Evolutionary conservation across 2,329 filamentous ascomycete genomes (phyloP).

Genomic region (Beauveria rudraprayagi): DNA sequence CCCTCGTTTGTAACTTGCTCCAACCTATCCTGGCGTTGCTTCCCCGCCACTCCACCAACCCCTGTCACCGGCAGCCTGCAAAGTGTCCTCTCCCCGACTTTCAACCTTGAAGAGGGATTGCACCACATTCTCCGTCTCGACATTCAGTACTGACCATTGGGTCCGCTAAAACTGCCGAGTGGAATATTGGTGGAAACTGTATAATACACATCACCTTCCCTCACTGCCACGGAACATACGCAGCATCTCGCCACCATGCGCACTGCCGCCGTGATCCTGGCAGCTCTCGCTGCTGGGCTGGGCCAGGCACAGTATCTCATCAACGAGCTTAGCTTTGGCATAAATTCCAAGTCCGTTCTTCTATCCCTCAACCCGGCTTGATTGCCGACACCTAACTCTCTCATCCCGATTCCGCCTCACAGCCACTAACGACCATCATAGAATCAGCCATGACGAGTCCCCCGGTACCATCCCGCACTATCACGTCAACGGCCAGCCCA

Average conservation of each 20-base stretch:
- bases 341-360: constrained; percentile 48
- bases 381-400: neutral
- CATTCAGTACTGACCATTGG: neutral
- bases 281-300: constrained; percentile 34
- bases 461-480: constrained; percentile 46
- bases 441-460: constrained; percentile 55
- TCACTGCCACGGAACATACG: neutral
- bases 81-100: constrained; percentile 6
- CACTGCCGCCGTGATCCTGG: constrained; percentile 3
- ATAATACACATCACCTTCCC: neutral
- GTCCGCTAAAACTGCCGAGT: neutral
- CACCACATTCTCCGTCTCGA: neutral
- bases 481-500: constrained; percentile 44
- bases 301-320: constrained; percentile 59
- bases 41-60: constrained; percentile 1
- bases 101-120: neutral
- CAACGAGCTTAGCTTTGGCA: constrained; percentile 70
- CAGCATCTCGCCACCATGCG: constrained; percentile 5
- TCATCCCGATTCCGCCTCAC: neutral
- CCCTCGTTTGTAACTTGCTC: neutral
- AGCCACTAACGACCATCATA: constrained; percentile 21
- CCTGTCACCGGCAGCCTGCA: constrained; percentile 1
- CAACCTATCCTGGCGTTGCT: neutral
- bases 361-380: constrained; percentile 1
- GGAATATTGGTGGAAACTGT: neutral